A percentile compares a stretch with the other conserved stretches of the same genome.
Evolutionary conservation across 805 yeast species (phyloP).

Genomic region (Barnettozyma californica): DNA sequence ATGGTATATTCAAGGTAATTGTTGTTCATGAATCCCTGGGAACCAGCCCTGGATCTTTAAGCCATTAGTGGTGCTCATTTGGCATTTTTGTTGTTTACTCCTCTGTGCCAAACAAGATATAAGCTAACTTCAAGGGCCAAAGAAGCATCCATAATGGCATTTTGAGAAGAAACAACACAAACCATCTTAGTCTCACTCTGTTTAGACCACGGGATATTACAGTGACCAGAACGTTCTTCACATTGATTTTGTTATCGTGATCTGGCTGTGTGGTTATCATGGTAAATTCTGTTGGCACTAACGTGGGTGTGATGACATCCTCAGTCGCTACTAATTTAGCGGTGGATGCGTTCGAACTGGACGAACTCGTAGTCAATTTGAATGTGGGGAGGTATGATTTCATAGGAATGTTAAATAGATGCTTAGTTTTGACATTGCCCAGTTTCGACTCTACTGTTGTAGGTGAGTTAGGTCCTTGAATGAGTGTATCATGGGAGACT

Average conservation of each 20-base stretch:
- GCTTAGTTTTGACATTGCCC: neutral
- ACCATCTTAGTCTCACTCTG: slow-evolving; percentile 1
- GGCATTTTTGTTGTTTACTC: neutral
- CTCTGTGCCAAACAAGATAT: neutral
- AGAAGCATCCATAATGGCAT: neutral
- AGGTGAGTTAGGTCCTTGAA: neutral
- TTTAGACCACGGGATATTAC: neutral
- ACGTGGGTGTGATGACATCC: neutral
- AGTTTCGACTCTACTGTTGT: neutral
- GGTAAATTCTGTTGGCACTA: neutral
- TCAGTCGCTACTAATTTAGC: neutral
- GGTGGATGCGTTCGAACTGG: neutral
- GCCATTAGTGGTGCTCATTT: neutral
- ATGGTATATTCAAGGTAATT: neutral
- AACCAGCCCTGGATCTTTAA: neutral
- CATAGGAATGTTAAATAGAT: slow-evolving; percentile 3
- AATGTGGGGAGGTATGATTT: slow-evolving; percentile 6
- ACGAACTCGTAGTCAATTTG: slow-evolving; percentile 2
- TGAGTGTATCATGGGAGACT: neutral
- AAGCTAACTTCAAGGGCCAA: neutral
- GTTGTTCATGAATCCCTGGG: neutral
- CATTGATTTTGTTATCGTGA: neutral
- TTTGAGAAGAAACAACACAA: neutral
- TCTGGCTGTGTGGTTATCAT: neutral
- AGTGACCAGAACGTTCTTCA: neutral